These are phyloP conservation scores for Fusarium coffeatum DNA, from an alignment of 2,329 filamentous ascomycete genomes.

Conservation along the genomic window DNA sequence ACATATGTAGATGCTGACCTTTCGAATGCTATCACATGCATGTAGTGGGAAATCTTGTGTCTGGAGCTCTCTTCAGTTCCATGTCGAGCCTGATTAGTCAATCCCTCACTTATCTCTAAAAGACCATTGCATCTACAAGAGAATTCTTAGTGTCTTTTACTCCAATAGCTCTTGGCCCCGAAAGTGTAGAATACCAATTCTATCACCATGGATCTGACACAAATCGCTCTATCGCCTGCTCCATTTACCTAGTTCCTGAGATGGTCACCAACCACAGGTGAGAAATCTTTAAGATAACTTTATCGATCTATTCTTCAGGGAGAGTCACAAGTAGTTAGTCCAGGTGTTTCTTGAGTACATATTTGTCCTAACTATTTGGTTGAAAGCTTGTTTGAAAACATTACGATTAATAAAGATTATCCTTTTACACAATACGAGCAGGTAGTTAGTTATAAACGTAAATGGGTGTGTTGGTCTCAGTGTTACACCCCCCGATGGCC, in stretches of 20 bases:
- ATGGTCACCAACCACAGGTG: background rate
- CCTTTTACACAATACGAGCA: background rate
- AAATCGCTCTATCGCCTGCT: background rate
- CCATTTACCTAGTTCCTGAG: background rate
- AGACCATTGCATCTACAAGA: background rate
- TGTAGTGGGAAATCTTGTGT: background rate
- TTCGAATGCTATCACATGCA: background rate
- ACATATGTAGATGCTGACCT: background rate
- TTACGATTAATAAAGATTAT: background rate
- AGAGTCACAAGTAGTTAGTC: background rate
- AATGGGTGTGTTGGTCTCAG: background rate
- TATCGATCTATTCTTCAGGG: background rate
- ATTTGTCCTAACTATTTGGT: background rate
- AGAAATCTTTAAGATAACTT: background rate
- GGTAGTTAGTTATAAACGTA: background rate
- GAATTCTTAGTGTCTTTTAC: background rate
- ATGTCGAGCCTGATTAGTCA: background rate
- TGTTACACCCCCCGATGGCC: background rate
- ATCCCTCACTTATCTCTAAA: background rate
- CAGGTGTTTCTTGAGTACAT: background rate
- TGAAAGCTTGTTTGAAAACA: background rate
- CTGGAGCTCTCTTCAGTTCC: background rate
- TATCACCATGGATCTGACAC: background rate
- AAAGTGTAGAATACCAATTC: background rate
- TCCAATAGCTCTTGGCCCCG: background rate